A percentile compares a stretch with the other conserved stretches of the same genome.
Conservation (phyloP, 192 early-diverging fungal species). For the Lobosporangium transversale region DNA sequence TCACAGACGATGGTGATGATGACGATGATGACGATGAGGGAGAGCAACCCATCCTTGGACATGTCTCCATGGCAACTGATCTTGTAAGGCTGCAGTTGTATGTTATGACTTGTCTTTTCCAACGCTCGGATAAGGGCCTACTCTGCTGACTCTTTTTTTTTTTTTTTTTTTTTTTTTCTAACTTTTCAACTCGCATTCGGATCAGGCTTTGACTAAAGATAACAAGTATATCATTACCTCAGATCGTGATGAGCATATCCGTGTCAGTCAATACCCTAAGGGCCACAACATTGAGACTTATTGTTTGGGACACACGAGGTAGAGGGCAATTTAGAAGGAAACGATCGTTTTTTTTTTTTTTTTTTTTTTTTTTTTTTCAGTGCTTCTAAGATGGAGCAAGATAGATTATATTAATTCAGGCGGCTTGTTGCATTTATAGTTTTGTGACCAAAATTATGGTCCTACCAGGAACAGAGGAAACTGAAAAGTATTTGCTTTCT, state of each 20-base stretch:
- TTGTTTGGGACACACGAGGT: slow-evolving; percentile 92
- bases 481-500: slow-evolving; percentile 73
- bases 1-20: slow-evolving; percentile 45
- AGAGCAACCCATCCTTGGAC: slow-evolving; percentile 74
- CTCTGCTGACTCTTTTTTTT: too few species aligned
- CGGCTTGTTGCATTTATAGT: slow-evolving; percentile 55
- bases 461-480: slow-evolving; percentile 61
- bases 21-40: slow-evolving; percentile 49
- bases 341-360: not conserved
- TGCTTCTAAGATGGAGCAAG: not conserved
- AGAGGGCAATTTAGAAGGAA: slow-evolving; percentile 15
- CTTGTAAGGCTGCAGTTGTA: slow-evolving; percentile 77
- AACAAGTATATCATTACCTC: slow-evolving; percentile 83
- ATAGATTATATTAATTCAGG: too few species aligned
- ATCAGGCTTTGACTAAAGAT: slow-evolving; percentile 67
- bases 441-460: slow-evolving; percentile 78
- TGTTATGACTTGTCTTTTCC: too few species aligned
- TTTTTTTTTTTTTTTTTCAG: not conserved
- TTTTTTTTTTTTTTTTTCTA: too few species aligned
- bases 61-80: slow-evolving; percentile 94
- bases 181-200: not conserved
- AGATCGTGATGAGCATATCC: slow-evolving; percentile 98
- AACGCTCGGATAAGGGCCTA: not conserved
- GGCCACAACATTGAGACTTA: slow-evolving; percentile 89
- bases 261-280: slow-evolving; percentile 91